phyloP scores from a whole-genome alignment of 2,329 filamentous ascomycete genomes.

The Microascus cirrosus region DNA sequence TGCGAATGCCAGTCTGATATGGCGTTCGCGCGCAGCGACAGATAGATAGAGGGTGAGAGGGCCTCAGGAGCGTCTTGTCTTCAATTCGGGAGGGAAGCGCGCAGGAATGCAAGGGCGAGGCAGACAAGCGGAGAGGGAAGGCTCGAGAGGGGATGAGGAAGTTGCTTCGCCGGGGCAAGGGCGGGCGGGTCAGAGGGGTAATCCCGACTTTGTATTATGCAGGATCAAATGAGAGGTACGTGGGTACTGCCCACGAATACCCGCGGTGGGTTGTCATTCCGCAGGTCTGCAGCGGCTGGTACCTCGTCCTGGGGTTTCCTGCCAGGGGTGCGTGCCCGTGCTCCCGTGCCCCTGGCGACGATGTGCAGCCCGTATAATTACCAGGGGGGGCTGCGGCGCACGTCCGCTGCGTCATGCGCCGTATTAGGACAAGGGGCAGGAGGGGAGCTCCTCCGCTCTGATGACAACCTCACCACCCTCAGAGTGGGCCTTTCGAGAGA shows the following conservation, averaged over 20 bases:
- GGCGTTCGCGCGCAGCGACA: not conserved
- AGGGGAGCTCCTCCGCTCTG: not conserved
- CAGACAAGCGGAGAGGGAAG: not conserved
- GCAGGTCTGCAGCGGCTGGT: not conserved
- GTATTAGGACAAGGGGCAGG: not conserved
- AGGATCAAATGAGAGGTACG: not conserved
- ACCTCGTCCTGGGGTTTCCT: not conserved
- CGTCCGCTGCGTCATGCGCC: not conserved
- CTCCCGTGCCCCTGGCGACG: not conserved
- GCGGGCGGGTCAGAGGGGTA: not conserved
- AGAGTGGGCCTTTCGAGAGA: not conserved
- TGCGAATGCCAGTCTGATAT: not conserved
- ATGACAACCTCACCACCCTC: not conserved
- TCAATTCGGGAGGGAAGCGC: not conserved
- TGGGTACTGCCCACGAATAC: not conserved
- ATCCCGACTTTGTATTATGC: not conserved
- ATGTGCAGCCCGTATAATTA: not conserved
- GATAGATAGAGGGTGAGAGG: not conserved
- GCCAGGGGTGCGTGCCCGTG: not conserved
- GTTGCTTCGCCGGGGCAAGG: not conserved
- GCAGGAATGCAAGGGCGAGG: not conserved
- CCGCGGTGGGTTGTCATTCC: not conserved
- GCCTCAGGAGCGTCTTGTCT: not conserved
- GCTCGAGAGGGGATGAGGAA: not conserved
- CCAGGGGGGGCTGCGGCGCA: not conserved